phyloP scores from a whole-genome alignment of 2,329 filamentous ascomycete genomes.

The Myriosclerotinia duriaeana region DNA sequence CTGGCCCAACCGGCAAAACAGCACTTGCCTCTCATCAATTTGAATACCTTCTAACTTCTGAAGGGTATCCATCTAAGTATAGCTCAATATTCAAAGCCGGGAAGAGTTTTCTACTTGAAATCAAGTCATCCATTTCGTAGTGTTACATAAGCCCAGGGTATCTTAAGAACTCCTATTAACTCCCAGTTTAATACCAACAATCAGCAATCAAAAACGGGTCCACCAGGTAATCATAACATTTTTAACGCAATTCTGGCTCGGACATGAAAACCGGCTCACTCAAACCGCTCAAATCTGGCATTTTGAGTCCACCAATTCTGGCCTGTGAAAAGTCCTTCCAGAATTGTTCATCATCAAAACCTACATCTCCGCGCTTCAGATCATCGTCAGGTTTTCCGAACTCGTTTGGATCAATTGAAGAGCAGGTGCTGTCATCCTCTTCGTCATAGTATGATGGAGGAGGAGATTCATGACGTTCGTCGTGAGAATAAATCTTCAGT shows the following conservation, averaged over 20 bases:
- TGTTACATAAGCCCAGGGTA: slow-evolving; percentile 15
- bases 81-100: background rate
- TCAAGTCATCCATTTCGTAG: background rate
- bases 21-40: background rate
- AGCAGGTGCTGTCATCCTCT: slow-evolving; percentile 12
- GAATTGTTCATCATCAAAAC: slow-evolving; percentile 14
- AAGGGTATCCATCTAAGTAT: background rate
- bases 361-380: slow-evolving; percentile 22
- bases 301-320: background rate
- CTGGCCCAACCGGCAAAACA: background rate
- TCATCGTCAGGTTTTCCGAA: slow-evolving; percentile 7
- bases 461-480: slow-evolving; percentile 35
- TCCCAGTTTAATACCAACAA: background rate
- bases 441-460: slow-evolving; percentile 28
- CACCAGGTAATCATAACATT: background rate
- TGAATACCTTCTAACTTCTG: background rate
- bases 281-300: slow-evolving; percentile 28
- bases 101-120: background rate
- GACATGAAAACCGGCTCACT: slow-evolving; percentile 42
- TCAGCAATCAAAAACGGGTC: background rate
- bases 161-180: slow-evolving; percentile 12
- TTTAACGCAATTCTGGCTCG: slow-evolving; percentile 40
- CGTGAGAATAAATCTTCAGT: slow-evolving; percentile 73
- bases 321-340: slow-evolving; percentile 15
- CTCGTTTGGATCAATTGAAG: slow-evolving; percentile 1